Evolutionary conservation across 495 filamentous ascomycete genomes (phyloP), one percentile per base, ranked within the genome.

Genomic region (Aspergillus leporis): DNA sequence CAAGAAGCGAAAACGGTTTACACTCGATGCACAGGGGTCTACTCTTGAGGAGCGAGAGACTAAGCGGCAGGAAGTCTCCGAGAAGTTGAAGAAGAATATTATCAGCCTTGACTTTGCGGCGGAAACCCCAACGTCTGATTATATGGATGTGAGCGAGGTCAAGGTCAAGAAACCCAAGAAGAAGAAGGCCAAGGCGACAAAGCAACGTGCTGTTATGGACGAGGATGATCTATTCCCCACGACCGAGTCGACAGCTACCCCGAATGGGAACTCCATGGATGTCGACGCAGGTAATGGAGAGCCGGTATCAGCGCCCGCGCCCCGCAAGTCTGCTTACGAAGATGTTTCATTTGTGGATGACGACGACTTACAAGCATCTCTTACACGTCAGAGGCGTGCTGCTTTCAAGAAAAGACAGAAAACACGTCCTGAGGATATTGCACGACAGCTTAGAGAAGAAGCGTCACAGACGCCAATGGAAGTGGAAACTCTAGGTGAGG

Each of bases 101-200:
- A 83, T 96, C 66, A 93, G 83, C 62, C 80, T 98, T 38, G 91
- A 96, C 65, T 78, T 90, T 50, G 77, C 87, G 12, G 71, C 75
- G 62, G 86, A 86, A 66, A 82, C 83, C 8, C 83, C 86, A 3
- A 70, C 76, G 6, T 96, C 92, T 18, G 94, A 98, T 73, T 98
- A 97, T 70, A 80, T 93, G 67, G 92, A 96, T 59, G 71, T 87
- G 40, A 88, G 87, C 21, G 89, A 93, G 63, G 77, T 96, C 64
- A 97, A 95, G 71, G 81, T 96, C 58, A 90, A 88, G 74, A 97
- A 97, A 73, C 88, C 91, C 3, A 97, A 95, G 72, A 97, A 93
- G 78, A 94, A 90, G 76, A 96, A 94, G 76, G 77, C 83, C 8
- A 92, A 91, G 65, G 80, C 87, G 41, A 91, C 89, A 12, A 81